These are phyloP conservation scores for Echria macrotheca DNA, from an alignment of 495 filamentous ascomycete genomes.

Conservation along the genomic window DNA sequence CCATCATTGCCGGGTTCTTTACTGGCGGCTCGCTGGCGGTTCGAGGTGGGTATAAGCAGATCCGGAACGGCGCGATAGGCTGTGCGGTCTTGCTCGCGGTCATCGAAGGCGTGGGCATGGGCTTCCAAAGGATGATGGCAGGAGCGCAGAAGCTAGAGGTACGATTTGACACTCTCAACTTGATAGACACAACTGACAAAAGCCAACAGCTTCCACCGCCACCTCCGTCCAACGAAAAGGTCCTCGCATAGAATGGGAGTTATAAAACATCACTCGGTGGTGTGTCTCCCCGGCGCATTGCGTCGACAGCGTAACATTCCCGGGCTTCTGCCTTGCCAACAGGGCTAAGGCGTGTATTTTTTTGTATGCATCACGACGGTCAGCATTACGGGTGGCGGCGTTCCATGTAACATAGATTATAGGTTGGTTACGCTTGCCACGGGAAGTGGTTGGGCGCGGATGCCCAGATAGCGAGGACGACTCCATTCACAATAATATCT, in stretches of 20 bases:
- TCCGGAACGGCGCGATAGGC: slow-evolving; percentile 89
- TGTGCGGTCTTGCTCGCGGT: slow-evolving; percentile 91
- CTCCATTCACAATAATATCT: slow-evolving; percentile 29
- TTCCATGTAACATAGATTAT: slow-evolving; percentile 39
- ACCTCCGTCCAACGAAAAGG: slow-evolving; percentile 30
- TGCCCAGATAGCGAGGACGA: slow-evolving; percentile 15
- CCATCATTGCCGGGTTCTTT: slow-evolving; percentile 93
- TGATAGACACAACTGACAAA: no score
- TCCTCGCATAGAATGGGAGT: slow-evolving; percentile 34
- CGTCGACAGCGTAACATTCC: no score
- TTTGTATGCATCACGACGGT: slow-evolving; percentile 31
- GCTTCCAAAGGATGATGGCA: slow-evolving; percentile 93
- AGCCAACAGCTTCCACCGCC: slow-evolving; percentile 31
- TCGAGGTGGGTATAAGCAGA: slow-evolving; percentile 81
- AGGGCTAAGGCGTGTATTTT: slow-evolving; percentile 27
- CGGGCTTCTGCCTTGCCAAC: no score
- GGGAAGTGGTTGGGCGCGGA: slow-evolving; percentile 4
- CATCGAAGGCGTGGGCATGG: slow-evolving; percentile 96
- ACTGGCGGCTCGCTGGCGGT: slow-evolving; percentile 89
- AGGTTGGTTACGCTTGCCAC: slow-evolving; percentile 24
- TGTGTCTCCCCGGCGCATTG: no score
- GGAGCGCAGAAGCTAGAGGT: slow-evolving; percentile 84
- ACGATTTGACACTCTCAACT: neutral
- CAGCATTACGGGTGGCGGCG: slow-evolving; percentile 30
- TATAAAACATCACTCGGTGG: no score